phyloP scores from a whole-genome alignment of 495 filamentous ascomycete species.

The Penicillium mononematosum region DNA sequence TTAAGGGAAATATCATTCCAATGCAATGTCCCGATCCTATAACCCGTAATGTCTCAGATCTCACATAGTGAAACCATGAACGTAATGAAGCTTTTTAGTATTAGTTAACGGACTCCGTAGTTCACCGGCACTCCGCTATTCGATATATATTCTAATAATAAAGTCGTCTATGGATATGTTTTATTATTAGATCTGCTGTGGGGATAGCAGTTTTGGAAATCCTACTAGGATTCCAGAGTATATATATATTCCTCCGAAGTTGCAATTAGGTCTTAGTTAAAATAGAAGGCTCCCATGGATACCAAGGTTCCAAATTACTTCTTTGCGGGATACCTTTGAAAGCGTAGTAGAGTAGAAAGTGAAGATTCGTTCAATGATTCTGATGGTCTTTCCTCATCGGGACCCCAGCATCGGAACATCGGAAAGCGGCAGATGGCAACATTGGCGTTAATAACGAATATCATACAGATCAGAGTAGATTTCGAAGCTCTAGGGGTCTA shows the following conservation, averaged over 20 bases:
- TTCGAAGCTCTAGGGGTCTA: conserved; percentile 27
- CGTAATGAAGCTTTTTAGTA: not conserved
- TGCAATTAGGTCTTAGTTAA: too few species aligned
- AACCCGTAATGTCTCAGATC: conserved; percentile 9
- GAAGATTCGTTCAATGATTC: too few species aligned
- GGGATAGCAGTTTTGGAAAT: too few species aligned
- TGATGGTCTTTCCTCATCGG: not conserved
- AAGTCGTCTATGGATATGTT: not conserved
- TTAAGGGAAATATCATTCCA: not conserved
- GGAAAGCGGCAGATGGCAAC: not conserved
- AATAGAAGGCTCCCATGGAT: too few species aligned
- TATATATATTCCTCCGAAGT: too few species aligned
- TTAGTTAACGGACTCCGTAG: not conserved
- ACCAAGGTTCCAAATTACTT: too few species aligned
- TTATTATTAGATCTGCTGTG: not conserved
- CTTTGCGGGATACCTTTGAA: too few species aligned
- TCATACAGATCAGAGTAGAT: conserved; percentile 24
- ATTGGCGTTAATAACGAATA: not conserved
- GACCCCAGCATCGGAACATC: not conserved
- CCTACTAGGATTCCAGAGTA: too few species aligned
- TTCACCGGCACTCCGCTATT: not conserved
- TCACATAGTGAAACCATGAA: not conserved
- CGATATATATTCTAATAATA: not conserved
- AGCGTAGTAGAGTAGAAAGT: too few species aligned
- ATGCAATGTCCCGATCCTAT: conserved; percentile 4